Conservation (phyloP, 139 green algal genomes). For the Micromonas commoda region DNA sequence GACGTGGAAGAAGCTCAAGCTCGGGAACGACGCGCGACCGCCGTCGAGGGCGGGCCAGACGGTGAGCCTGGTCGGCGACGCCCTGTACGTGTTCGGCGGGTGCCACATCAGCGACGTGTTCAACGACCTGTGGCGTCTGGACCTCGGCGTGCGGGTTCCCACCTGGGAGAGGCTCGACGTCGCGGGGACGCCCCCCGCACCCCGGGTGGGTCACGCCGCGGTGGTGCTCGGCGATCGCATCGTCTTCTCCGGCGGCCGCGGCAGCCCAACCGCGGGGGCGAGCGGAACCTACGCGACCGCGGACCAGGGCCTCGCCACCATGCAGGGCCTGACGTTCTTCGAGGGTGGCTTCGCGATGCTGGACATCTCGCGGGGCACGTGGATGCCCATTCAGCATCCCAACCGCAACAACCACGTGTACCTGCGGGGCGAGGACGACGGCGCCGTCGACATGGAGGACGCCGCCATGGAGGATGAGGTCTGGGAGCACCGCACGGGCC, state of each 20-base stretch:
- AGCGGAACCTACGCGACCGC: neutral
- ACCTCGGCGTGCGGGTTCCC: neutral
- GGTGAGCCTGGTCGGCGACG: neutral
- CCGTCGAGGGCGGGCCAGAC: conserved; percentile 1
- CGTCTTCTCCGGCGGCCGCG: conserved; percentile 1
- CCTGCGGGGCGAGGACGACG: neutral
- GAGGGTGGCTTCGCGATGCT: conserved; percentile 9
- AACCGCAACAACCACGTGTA: neutral
- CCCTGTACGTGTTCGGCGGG: conserved; percentile 37
- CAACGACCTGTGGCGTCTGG: conserved; percentile 37
- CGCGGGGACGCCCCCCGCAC: neutral
- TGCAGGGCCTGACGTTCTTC: conserved; percentile 22
- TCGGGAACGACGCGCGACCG: neutral
- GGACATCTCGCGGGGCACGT: neutral
- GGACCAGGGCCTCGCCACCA: conserved; percentile 5
- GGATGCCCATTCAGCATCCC: conserved; percentile 14
- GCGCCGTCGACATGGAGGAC: neutral
- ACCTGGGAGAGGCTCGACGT: neutral
- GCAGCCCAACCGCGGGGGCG: neutral
- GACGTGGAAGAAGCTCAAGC: conserved; percentile 8
- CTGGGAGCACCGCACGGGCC: conserved; percentile 18
- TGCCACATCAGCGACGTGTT: conserved; percentile 27
- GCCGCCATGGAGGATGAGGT: neutral
- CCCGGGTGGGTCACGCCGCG: conserved; percentile 4
- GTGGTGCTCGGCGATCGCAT: conserved; percentile 8